phyloP scores from a whole-genome alignment of 768 basidiomycete species.

The Tulasnella calospora region DNA sequence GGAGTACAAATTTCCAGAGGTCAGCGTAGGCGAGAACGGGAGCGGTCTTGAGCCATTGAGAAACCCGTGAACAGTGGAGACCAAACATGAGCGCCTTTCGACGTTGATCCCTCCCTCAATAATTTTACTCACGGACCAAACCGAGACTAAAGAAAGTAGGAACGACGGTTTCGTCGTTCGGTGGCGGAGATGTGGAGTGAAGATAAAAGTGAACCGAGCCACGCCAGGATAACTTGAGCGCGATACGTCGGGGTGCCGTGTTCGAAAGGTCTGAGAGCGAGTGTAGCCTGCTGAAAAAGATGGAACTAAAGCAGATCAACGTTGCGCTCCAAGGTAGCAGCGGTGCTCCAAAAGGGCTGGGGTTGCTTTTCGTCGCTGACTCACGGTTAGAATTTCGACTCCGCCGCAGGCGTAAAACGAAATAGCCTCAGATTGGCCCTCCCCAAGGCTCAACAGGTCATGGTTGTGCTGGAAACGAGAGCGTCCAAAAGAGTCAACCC shows the following conservation, averaged over 20 bases:
- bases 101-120: not conserved
- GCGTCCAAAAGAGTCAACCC: not conserved
- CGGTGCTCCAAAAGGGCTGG: not conserved
- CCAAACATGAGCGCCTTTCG: not conserved
- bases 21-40: conserved; percentile 89
- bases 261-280: not conserved
- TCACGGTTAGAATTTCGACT: conserved; percentile 21
- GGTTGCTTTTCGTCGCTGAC: conserved; percentile 1
- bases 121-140: conserved; percentile 43
- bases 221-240: conserved; percentile 28
- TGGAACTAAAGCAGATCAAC: not conserved
- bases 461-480: not conserved
- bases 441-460: conserved; percentile 25
- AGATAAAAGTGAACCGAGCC: conserved; percentile 29
- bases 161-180: conserved; percentile 49
- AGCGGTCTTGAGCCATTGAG: conserved; percentile 66
- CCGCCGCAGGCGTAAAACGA: conserved; percentile 1
- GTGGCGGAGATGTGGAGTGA: conserved; percentile 32
- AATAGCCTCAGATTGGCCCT: conserved; percentile 21
- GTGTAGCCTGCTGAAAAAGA: conserved; percentile 21
- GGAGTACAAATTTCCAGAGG: conserved; percentile 43
- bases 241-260: conserved; percentile 11
- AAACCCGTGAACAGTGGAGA: conserved; percentile 40
- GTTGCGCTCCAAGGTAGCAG: not conserved
- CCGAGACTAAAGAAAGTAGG: conserved; percentile 69